These are phyloP conservation scores for Phyllosticta citriasiana DNA, from an alignment of 2,329 filamentous ascomycete genomes.

Conservation along the genomic window DNA sequence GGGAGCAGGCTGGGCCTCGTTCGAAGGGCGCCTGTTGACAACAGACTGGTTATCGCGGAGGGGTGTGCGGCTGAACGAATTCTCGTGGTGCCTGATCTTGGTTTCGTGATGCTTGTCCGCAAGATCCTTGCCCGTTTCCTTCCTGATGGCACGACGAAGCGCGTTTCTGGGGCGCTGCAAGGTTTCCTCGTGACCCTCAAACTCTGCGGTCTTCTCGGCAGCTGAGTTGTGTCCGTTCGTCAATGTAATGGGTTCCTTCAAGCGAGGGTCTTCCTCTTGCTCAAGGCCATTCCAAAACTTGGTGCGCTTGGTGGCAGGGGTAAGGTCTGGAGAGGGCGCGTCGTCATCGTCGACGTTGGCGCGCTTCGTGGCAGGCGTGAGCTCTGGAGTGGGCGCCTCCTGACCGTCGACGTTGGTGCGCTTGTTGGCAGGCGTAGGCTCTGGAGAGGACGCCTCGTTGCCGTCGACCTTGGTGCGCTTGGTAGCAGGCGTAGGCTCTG, in stretches of 20 bases:
- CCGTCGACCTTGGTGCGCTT: background rate
- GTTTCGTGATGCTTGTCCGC: background rate
- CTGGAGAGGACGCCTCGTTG: background rate
- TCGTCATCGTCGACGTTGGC: background rate
- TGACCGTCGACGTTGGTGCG: background rate
- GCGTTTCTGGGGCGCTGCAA: conserved; percentile 5
- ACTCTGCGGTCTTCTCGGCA: background rate
- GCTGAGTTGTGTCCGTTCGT: background rate
- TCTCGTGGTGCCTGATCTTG: background rate
- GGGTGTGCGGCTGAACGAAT: conserved; percentile 4
- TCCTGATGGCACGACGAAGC: background rate
- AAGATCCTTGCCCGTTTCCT: conserved; percentile 1
- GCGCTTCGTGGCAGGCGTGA: background rate
- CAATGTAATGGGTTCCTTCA: background rate
- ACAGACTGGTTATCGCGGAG: background rate
- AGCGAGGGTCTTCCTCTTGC: background rate
- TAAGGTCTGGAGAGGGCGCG: background rate
- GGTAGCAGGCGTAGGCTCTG: background rate
- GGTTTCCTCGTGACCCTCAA: background rate
- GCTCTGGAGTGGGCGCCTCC: background rate
- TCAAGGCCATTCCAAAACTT: background rate
- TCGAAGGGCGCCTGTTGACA: background rate
- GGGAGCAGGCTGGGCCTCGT: background rate
- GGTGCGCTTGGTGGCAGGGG: background rate
- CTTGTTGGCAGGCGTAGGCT: background rate